Base-by-base conservation (phyloP, 192 early-diverging fungal genomes). In the Jimgerdemannia flammicorona region DNA sequence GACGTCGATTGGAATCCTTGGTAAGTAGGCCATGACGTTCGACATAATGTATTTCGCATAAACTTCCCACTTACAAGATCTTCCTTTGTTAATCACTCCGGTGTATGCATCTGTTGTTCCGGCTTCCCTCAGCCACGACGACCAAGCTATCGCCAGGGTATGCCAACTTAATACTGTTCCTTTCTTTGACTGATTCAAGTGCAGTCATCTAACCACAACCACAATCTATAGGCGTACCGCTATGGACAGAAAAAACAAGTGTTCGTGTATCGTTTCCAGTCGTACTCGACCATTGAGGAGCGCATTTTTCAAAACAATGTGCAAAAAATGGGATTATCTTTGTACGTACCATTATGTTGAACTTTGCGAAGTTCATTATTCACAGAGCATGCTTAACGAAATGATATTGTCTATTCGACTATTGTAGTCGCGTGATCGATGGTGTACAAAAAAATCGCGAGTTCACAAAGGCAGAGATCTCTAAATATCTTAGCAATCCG, bases 1-100 rank as follows among this genome's bases (percentile, higher is more conserved):
- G 94, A 94, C 74, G 78, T 88, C 40, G 92, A 91, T 54, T 95
- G 93, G 93, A 95, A 94, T 69, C 94, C 94, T 29, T 90, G 88
- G 44, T 79, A 82, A 29, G 29, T 29, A 29, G 29, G 29, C 29
- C 29, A 29, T 29, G 29, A 29, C 29, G 29, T 29, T 29, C 29
- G 29, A 29, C 29, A 29, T 29, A 29, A 29, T 29, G 29, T 29
- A 29, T 29, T 29, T 29, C 29, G 29, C 29, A 29, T 29, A 29
- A 29, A 1, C 29, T 29, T 29, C 29, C 29, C 29, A 29, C 29
- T 29, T 0, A 29, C 29, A 29, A 29, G 29, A 29, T 29, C 29
- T 29, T 29, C 29, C 29, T 29, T 29, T 29, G 29, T 29, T 29
- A 29, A 29, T 29, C 29, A 29, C 29, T 29, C 29, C 29, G 29